A percentile compares a stretch with the other conserved stretches of the same genome.
Evolutionary conservation across 164 flowering plant species (phyloP).

Genomic region (Umbilicus rupestris): DNA sequence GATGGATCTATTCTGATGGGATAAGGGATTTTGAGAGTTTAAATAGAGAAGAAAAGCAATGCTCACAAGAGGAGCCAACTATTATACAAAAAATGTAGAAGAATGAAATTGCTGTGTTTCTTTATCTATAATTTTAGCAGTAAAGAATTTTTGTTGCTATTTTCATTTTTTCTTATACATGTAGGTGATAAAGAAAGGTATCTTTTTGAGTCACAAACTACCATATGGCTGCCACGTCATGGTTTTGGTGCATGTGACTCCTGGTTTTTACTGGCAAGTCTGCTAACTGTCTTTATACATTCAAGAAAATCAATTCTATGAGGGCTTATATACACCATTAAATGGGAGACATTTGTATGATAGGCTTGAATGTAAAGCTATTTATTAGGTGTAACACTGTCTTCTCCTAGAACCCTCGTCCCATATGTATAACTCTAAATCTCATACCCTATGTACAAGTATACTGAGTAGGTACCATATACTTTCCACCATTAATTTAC

Average conservation of each 20-base stretch:
- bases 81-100: slow-evolving; percentile 15
- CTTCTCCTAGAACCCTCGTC: background rate
- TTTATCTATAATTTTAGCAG: slow-evolving; percentile 17
- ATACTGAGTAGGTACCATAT: background rate
- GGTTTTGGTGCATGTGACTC: slow-evolving; percentile 16
- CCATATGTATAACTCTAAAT: background rate
- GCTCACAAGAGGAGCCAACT: slow-evolving; percentile 9
- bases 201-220: background rate
- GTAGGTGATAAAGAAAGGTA: slow-evolving; percentile 6
- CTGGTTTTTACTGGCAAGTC: slow-evolving; percentile 1
- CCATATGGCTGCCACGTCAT: slow-evolving; percentile 19
- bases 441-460: background rate
- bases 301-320: background rate
- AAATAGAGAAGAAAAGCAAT: slow-evolving; percentile 23
- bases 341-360: background rate
- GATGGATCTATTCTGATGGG: slow-evolving; percentile 14
- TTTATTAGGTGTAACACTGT: background rate
- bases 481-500: background rate
- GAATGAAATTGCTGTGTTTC: background rate
- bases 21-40: slow-evolving; percentile 23
- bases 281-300: background rate
- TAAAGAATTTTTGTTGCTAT: slow-evolving; percentile 24
- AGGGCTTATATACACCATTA: background rate
- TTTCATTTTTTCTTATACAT: slow-evolving; percentile 10
- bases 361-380: slow-evolving; percentile 6